phyloP scores from a whole-genome alignment of 2,329 filamentous ascomycete genomes.

The Pseudofabraea citricarpa region DNA sequence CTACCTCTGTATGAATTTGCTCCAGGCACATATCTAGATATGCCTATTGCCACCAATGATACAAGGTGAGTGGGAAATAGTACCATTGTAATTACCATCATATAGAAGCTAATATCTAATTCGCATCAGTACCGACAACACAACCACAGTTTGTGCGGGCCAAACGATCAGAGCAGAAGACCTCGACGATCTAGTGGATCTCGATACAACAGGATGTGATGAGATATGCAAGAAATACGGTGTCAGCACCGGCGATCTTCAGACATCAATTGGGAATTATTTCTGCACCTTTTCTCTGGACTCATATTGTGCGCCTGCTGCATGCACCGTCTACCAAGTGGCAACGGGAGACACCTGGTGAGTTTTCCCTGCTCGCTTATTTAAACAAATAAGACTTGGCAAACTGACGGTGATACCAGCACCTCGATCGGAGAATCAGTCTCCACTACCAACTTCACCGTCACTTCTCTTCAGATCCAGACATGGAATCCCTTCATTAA shows the following conservation, averaged over 20 bases:
- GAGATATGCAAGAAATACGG: neutral
- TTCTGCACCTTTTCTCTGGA: neutral
- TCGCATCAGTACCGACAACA: neutral
- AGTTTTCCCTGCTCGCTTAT: neutral
- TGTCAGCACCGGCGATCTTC: neutral
- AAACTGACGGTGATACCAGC: neutral
- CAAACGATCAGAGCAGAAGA: neutral
- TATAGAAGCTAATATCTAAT: too few relatives aligned
- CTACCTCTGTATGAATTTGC: too few relatives aligned
- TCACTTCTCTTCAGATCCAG: neutral
- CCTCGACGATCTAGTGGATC: neutral
- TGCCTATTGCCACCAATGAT: too few relatives aligned
- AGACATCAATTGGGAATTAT: neutral
- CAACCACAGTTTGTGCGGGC: neutral
- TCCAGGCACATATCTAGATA: too few relatives aligned
- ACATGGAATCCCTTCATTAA: conserved; percentile 2
- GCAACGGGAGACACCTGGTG: neutral
- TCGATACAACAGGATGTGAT: neutral
- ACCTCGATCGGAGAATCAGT: neutral
- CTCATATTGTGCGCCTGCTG: neutral
- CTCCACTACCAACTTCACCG: neutral
- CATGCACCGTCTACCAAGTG: neutral
- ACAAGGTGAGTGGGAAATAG: too few relatives aligned
- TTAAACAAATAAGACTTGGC: neutral
- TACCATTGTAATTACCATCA: too few relatives aligned